These are phyloP conservation scores for Papilionanthe hybrid DNA, from an alignment of 116 monocot genomes.

Conservation along the genomic window DNA sequence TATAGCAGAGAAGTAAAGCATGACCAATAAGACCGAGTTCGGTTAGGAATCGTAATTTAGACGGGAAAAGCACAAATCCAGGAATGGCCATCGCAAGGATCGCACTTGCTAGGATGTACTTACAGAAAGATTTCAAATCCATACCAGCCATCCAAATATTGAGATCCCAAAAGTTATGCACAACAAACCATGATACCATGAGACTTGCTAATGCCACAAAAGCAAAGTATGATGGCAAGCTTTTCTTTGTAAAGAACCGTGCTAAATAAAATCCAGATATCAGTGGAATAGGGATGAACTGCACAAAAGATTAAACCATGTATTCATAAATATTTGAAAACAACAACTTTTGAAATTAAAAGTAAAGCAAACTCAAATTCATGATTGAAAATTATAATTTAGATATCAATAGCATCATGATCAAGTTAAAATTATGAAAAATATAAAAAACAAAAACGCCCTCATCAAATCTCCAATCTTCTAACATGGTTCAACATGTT, in stretches of 20 bases:
- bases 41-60: slow-evolving; percentile 66
- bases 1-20: slow-evolving; percentile 81
- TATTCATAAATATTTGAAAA: slow-evolving; percentile 1
- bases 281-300: slow-evolving; percentile 88
- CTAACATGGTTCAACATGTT: not conserved
- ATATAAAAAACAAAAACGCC: not conserved
- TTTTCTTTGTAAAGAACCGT: slow-evolving; percentile 88
- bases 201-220: slow-evolving; percentile 74
- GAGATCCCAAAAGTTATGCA: slow-evolving; percentile 95
- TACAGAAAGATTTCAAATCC: slow-evolving; percentile 88
- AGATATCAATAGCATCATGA: not conserved
- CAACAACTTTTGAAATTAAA: not conserved
- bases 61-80: slow-evolving; percentile 81
- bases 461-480: not conserved
- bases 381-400: not conserved
- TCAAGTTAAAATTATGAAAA: not conserved
- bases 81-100: slow-evolving; percentile 80
- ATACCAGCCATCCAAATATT: slow-evolving; percentile 98
- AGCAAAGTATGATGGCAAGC: slow-evolving; percentile 80
- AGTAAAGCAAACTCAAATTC: not conserved
- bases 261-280: slow-evolving; percentile 84
- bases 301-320: slow-evolving; percentile 25
- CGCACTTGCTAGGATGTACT: slow-evolving; percentile 64
- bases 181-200: slow-evolving; percentile 93
- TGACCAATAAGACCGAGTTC: slow-evolving; percentile 81